Percentiles rank a stretch among this genome's conserved stretches.
Conservation (phyloP, 139 green algal species). For the Chlamydomonas applanata region DNA sequence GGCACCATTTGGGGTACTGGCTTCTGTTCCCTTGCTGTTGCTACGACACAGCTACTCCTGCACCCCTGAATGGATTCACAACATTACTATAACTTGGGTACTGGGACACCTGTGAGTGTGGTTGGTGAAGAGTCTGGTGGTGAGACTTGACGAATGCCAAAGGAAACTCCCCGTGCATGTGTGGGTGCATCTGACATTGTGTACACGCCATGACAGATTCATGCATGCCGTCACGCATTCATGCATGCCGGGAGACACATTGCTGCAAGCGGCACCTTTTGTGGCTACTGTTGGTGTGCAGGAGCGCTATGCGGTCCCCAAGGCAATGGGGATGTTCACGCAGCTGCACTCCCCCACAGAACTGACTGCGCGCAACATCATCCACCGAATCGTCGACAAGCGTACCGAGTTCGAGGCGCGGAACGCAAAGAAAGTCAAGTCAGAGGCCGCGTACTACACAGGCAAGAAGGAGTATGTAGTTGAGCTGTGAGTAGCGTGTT, state of each 20-base stretch:
- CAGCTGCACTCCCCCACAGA: slow-evolving; percentile 61
- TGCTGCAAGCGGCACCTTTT: not conserved
- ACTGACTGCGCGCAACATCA: slow-evolving; percentile 84
- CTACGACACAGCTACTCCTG: too few relatives aligned
- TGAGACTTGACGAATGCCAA: too few relatives aligned
- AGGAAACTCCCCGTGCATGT: too few relatives aligned
- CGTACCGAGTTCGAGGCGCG: slow-evolving; percentile 75
- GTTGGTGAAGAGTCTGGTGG: too few relatives aligned
- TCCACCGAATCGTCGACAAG: slow-evolving; percentile 93
- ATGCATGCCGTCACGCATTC: too few relatives aligned
- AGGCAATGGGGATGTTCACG: slow-evolving; percentile 46
- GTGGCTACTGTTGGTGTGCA: not conserved
- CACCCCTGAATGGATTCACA: too few relatives aligned
- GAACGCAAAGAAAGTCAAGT: slow-evolving; percentile 72
- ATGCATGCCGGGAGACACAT: not conserved
- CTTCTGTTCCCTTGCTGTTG: too few relatives aligned
- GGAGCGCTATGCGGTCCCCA: slow-evolving; percentile 44
- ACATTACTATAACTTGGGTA: too few relatives aligned
- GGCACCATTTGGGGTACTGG: too few relatives aligned
- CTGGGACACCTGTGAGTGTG: too few relatives aligned
- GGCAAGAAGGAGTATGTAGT: slow-evolving; percentile 57
- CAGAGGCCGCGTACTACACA: slow-evolving; percentile 76
- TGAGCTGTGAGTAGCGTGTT: slow-evolving; percentile 58
- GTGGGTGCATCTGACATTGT: too few relatives aligned
- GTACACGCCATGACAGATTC: too few relatives aligned